Evolutionary conservation across 2,329 filamentous ascomycete species (phyloP).

Genomic region (Colletotrichum graminicola): DNA sequence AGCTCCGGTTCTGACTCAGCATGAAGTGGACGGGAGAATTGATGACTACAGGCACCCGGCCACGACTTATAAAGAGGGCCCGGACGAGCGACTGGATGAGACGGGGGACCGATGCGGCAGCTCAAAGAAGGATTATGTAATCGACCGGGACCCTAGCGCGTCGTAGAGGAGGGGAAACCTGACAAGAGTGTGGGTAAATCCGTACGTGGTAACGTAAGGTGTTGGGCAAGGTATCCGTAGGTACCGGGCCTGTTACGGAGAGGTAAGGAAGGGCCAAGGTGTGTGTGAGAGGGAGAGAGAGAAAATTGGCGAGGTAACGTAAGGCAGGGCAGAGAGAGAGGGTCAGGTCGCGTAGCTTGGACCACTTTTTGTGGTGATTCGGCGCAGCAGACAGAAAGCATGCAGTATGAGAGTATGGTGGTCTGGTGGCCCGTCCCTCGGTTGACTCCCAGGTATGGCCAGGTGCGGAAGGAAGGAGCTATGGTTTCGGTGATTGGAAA

Average conservation of each 20-base stretch:
- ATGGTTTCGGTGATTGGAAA: not conserved
- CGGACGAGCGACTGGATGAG: slow-evolving; percentile 40
- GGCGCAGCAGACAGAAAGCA: slow-evolving; percentile 22
- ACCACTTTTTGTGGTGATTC: slow-evolving; percentile 32
- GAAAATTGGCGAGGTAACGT: slow-evolving; percentile 22
- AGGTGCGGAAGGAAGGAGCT: slow-evolving; percentile 23
- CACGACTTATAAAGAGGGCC: slow-evolving; percentile 42
- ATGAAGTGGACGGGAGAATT: slow-evolving; percentile 42
- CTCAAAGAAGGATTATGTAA: slow-evolving; percentile 41
- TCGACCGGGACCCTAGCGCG: slow-evolving; percentile 41
- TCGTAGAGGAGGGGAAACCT: slow-evolving; percentile 41
- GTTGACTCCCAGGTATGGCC: slow-evolving; percentile 25
- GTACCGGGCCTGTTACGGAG: slow-evolving; percentile 29
- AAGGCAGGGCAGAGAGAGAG: slow-evolving; percentile 22
- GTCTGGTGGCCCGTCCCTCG: slow-evolving; percentile 12
- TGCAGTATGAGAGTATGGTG: slow-evolving; percentile 11
- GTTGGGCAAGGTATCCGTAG: slow-evolving; percentile 27
- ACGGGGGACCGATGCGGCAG: slow-evolving; percentile 40
- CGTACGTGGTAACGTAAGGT: slow-evolving; percentile 39
- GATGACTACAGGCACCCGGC: slow-evolving; percentile 42
- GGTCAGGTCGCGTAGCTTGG: slow-evolving; percentile 33
- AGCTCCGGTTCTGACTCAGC: slow-evolving; percentile 44
- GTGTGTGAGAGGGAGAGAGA: not conserved
- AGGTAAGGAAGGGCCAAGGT: slow-evolving; percentile 24
- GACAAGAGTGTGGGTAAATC: slow-evolving; percentile 36